Evolutionary conservation across 177 flowering plant genomes (phyloP).

Genomic region (Vitis hybrid): DNA sequence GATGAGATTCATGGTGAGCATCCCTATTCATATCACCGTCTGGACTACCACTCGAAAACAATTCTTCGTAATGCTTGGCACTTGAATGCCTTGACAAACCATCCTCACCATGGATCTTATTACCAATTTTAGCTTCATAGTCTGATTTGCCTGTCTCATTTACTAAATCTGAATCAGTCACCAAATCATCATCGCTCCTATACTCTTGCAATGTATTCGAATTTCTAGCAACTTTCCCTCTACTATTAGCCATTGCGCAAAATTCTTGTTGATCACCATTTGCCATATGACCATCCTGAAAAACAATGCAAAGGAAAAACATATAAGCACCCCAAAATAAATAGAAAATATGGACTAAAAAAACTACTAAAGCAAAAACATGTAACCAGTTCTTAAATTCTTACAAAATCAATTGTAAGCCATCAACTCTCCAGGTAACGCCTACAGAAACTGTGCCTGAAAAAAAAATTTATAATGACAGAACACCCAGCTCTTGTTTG

Average conservation of each 20-base stretch:
- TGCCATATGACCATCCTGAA: slow-evolving; percentile 27
- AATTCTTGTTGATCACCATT: slow-evolving; percentile 9
- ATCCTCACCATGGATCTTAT: slow-evolving; percentile 11
- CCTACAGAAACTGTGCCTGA: slow-evolving; percentile 27
- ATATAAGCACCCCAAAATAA: background rate
- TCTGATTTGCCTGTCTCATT: slow-evolving; percentile 5
- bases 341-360: background rate
- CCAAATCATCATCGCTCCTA: slow-evolving; percentile 5
- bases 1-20: slow-evolving; percentile 9
- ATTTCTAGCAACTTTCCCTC: background rate
- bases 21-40: slow-evolving; percentile 29
- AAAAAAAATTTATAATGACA: too few species aligned
- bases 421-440: slow-evolving; percentile 42
- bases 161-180: background rate
- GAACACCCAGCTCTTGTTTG: slow-evolving; percentile 21
- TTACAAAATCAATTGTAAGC: slow-evolving; percentile 33
- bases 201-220: slow-evolving; percentile 11
- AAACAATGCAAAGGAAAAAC: slow-evolving; percentile 5
- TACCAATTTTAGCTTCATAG: background rate
- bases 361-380: slow-evolving; percentile 1
- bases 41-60: background rate
- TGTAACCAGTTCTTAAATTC: slow-evolving; percentile 37
- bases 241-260: slow-evolving; percentile 1
- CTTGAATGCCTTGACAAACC: slow-evolving; percentile 2
- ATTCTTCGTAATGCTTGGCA: background rate